These are phyloP conservation scores for Acanthamoeba royreba DNA, from an alignment of 208 protist genomes.

Conservation along the genomic window DNA sequence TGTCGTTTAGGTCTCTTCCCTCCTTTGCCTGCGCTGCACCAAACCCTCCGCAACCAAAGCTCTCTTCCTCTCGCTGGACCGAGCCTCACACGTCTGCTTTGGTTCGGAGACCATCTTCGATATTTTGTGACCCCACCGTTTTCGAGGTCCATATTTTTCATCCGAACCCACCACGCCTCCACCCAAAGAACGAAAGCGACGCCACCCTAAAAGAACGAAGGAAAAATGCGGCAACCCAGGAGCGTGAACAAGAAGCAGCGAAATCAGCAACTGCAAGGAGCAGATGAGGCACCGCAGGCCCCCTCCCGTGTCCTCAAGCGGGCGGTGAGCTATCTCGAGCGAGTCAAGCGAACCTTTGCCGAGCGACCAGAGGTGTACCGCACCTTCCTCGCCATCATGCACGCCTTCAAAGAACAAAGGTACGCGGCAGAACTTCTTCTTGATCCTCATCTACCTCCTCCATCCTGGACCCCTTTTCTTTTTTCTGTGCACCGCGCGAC, in stretches of 20 bases:
- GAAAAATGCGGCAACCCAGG: not conserved
- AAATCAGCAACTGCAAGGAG: not conserved
- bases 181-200: not conserved
- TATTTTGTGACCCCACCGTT: too few species aligned
- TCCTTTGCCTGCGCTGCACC: too few species aligned
- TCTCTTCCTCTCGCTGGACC: too few species aligned
- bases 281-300: not conserved
- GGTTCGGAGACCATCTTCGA: too few species aligned
- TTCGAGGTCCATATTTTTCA: not conserved
- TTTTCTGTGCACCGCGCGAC: not conserved
- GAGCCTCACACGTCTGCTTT: too few species aligned
- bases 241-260: not conserved
- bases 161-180: not conserved
- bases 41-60: too few species aligned
- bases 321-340: not conserved
- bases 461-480: not conserved
- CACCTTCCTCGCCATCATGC: conserved; percentile 1
- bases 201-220: not conserved
- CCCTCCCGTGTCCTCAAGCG: conserved; percentile 1
- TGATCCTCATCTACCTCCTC: too few species aligned
- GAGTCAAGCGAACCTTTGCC: conserved; percentile 33
- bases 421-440: not conserved
- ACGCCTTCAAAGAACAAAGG: not conserved
- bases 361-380: not conserved
- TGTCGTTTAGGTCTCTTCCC: too few species aligned